Evolutionary conservation across 768 basidiomycete species (phyloP), one percentile per base, ranked within the genome.

Genomic region (Gyrodon lividus): DNA sequence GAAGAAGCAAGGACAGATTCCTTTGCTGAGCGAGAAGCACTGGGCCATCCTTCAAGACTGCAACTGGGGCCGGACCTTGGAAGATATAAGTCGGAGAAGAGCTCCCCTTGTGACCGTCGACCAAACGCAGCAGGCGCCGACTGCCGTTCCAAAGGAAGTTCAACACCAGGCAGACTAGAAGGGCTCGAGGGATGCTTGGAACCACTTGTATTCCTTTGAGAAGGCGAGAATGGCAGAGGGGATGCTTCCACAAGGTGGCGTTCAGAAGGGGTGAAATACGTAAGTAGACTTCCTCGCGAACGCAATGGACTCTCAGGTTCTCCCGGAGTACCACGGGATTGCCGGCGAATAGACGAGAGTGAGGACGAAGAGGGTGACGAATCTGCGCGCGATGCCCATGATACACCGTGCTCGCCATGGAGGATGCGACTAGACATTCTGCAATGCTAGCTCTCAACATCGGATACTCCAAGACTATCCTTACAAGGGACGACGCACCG

Each of bases 371-470:
- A 40, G 3, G 64, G 40, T 3, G 71, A 64, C 2, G 72, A 67
- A 34, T 70, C 74, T 6, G 55, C 22, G 13, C 77, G 68, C 4
- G 77, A 70, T 6, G 83, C 79, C 87, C 87, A 89, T 8, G 79
- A 70, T 4, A 88, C 71, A 12, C 65, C 69, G 13, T 73, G 71
- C 48, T 81, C 78, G 4, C 77, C 76, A 28, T 68, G 75, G 9
- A 74, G 70, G 31, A 92, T 77, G 8, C 82, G 79, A 6, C 88
- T 81, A 8, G 75, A 69, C 91, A 93, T 92, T 62, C 89, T 60
- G 34, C 23, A 1, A 39, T 19, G 47, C 38, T 6, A 6, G 13
- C 5, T 2, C 30, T 59, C 30, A 54, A 63, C 9, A 33, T 17
- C n/a, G 40, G 14, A 9, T 43, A 12, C 24, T 13, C 20, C 17